These are phyloP conservation scores for Nakaseomyces bracarensis DNA, from an alignment of 1,139 yeast genomes.

Conservation along the genomic window DNA sequence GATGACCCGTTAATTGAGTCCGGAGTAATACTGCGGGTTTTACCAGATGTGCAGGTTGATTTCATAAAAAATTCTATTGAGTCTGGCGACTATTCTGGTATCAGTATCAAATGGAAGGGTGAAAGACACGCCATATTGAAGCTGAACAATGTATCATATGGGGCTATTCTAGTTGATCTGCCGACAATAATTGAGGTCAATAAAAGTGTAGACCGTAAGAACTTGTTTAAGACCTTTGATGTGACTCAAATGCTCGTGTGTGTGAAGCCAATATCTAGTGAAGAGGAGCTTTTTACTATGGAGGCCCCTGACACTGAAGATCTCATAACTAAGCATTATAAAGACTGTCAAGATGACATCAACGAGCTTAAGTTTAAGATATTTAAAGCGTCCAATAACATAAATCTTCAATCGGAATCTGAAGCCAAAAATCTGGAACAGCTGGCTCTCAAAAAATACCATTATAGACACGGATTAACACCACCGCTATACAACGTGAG, in stretches of 20 bases:
- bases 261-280: constrained; percentile 50
- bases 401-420: constrained; percentile 32
- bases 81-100: constrained; percentile 66
- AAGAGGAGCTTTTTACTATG: constrained; percentile 40
- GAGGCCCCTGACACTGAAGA: constrained; percentile 29
- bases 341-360: constrained; percentile 32
- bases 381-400: constrained; percentile 21
- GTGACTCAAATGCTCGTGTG: constrained; percentile 80
- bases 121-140: constrained; percentile 68
- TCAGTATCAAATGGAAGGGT: constrained; percentile 66
- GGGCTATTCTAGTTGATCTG: constrained; percentile 78
- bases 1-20: constrained; percentile 91
- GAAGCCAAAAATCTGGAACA: constrained; percentile 39
- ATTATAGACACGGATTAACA: constrained; percentile 71
- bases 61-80: constrained; percentile 73
- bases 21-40: constrained; percentile 69
- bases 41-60: constrained; percentile 60
- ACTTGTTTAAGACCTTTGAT: constrained; percentile 79
- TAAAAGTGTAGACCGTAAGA: constrained; percentile 84
- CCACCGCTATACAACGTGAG: constrained; percentile 60
- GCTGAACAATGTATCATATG: constrained; percentile 49
- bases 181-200: constrained; percentile 86
- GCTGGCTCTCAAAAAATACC: constrained; percentile 40
- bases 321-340: constrained; percentile 31
- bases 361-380: constrained; percentile 20